Base-by-base conservation (phyloP, 768 basidiomycete species). In the Lactifluus volemus region DNA sequence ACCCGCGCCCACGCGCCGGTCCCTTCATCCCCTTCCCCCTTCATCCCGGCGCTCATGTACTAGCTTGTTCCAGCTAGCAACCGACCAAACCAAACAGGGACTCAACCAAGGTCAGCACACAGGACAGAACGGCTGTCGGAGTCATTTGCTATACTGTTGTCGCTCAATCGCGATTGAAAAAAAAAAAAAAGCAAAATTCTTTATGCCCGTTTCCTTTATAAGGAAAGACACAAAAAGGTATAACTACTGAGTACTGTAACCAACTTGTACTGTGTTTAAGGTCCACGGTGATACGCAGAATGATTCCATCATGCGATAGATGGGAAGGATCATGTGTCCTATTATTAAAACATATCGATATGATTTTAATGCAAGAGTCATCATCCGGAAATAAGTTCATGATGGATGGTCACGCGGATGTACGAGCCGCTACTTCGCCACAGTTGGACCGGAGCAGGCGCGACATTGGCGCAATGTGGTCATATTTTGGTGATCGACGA, bases 401-500 rank as follows among this genome's bases (percentile, higher is more conserved):
- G 21, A 25, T 47, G 21, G 45, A n/a, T 21, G 21, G 19, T 47
- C 45, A 47, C 11, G 45, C 45, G 45, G 21, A 12, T 47, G 10
- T 12, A 10, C 45, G 44, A 44, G 6, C 15, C n/a, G 44, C 9
- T 44, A 17, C n/a, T 19, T n/a, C 44, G 15, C n/a, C 8, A 17
- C 44, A 12, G 21, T 11, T 47, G 8, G 45, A 21, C 4, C 17
- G 38, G 38, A 10, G 41, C 5, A 25, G 29, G 10, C 54, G 21
- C 39, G 6, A 34, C 32, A 30, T 32, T 11, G 14, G 19, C 47
- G 41, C 25, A 30, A 48, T 42, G 42, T 53, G 41, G 29, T 32
- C 19, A 63, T 48, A 67, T 67, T 55, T 64, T 65, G 19, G 53
- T 64, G 49, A 67, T 63, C 19, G 65, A 67, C n/a, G 67, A 67